Percentiles rank a stretch among this genome's conserved stretches.
phyloP scores from a whole-genome alignment of 176 grass and related monocot species.

The Musa acuminata region DNA sequence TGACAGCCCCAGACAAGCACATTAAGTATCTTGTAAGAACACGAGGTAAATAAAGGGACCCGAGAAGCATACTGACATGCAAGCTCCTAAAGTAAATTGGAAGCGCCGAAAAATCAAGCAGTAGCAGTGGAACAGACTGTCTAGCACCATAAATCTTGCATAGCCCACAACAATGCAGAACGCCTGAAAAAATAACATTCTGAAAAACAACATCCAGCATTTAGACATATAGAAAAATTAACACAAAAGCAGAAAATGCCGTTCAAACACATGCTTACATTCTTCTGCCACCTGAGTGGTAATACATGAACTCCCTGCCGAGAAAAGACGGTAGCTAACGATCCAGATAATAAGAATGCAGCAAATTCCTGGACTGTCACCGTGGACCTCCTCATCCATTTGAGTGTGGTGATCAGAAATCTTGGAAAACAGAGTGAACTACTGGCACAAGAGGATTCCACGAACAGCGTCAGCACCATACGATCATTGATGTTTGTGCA shows the following conservation, averaged over 20 bases:
- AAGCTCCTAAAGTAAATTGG: slow-evolving; percentile 64
- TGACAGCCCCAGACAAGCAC: not conserved
- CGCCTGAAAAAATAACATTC: slow-evolving; percentile 32
- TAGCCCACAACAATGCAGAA: slow-evolving; percentile 29
- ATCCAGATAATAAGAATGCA: slow-evolving; percentile 28
- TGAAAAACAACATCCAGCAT: slow-evolving; percentile 26
- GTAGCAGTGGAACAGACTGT: slow-evolving; percentile 34
- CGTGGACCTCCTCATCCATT: slow-evolving; percentile 34
- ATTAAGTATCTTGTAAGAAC: slow-evolving; percentile 19
- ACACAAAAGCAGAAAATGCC: not conserved
- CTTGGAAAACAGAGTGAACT: slow-evolving; percentile 31
- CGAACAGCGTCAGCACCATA: slow-evolving; percentile 35
- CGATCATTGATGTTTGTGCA: slow-evolving; percentile 21
- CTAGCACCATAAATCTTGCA: slow-evolving; percentile 42
- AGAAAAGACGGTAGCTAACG: slow-evolving; percentile 24
- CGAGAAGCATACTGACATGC: slow-evolving; percentile 39
- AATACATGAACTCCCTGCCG: slow-evolving; percentile 54
- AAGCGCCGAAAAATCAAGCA: slow-evolving; percentile 51
- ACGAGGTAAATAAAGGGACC: slow-evolving; percentile 41
- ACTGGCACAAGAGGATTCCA: slow-evolving; percentile 31
- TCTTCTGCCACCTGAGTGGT: slow-evolving; percentile 23
- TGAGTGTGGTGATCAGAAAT: slow-evolving; percentile 35
- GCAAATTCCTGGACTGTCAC: slow-evolving; percentile 37
- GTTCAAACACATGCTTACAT: slow-evolving; percentile 29
- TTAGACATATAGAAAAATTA: not conserved